Conservation (phyloP, 2,329 filamentous ascomycete species). For the Exophiala sp. region DNA sequence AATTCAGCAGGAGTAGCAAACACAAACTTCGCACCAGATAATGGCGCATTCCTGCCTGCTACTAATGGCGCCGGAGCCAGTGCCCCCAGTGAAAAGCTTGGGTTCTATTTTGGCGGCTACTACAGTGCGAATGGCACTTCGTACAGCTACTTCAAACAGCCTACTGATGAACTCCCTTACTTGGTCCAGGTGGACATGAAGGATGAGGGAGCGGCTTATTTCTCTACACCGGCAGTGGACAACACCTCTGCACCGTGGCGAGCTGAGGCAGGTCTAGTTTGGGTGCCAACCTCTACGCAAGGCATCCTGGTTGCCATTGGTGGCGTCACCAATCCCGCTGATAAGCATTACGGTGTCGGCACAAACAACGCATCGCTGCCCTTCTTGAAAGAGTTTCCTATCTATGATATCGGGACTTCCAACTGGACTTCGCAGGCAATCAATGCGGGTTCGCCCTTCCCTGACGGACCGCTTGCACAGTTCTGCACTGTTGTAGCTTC, state of each 20-base stretch:
- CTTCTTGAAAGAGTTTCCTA: conserved; percentile 34
- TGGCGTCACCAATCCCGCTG: conserved; percentile 28
- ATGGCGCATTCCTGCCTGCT: neutral
- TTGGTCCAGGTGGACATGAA: conserved; percentile 53
- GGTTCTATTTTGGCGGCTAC: neutral
- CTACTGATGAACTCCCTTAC: neutral
- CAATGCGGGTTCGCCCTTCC: conserved; percentile 32
- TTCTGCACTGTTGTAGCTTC: conserved; percentile 41
- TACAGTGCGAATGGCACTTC: neutral
- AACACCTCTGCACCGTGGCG: conserved; percentile 47
- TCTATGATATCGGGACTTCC: conserved; percentile 36
- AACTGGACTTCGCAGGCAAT: conserved; percentile 37
- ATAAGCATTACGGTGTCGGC: neutral
- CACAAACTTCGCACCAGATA: neutral
- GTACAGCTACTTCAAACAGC: neutral
- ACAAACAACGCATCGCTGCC: conserved; percentile 3
- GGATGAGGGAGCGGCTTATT: conserved; percentile 47
- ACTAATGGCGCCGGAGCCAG: neutral
- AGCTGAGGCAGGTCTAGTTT: conserved; percentile 64
- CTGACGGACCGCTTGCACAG: conserved; percentile 29
- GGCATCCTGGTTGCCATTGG: conserved; percentile 39
- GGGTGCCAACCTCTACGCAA: conserved; percentile 45
- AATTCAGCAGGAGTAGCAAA: neutral
- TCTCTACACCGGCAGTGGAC: conserved; percentile 51
- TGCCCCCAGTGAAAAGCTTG: neutral